Conservation (phyloP, 805 yeast species). For the Starmerella bombicola region DNA sequence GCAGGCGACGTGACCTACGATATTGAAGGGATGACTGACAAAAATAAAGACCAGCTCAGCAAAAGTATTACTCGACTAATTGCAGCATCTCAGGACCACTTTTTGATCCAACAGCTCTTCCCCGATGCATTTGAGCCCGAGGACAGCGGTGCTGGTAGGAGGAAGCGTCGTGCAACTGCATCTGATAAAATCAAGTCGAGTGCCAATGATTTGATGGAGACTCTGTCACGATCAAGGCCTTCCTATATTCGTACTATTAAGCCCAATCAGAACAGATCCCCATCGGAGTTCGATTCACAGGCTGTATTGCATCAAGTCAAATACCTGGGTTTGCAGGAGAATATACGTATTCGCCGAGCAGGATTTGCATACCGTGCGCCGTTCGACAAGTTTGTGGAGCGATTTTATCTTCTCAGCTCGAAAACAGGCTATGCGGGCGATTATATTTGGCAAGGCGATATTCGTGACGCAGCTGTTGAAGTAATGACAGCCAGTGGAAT, state of each 20-base stretch:
- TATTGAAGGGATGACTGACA: conserved; percentile 81
- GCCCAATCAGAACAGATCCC: conserved; percentile 87
- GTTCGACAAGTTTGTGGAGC: conserved; percentile 87
- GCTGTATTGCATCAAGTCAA: conserved; percentile 93
- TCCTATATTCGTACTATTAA: conserved; percentile 95
- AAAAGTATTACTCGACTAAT: conserved; percentile 75
- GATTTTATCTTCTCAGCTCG: conserved; percentile 78
- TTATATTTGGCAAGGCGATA: conserved; percentile 51
- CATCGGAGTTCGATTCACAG: conserved; percentile 73
- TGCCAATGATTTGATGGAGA: conserved; percentile 82
- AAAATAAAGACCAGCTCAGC: conserved; percentile 87
- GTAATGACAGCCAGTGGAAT: conserved; percentile 51
- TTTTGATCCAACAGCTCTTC: conserved; percentile 42
- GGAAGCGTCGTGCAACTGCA: conserved; percentile 87
- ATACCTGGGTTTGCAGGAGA: conserved; percentile 89
- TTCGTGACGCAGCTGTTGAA: conserved; percentile 41
- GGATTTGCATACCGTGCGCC: conserved; percentile 97
- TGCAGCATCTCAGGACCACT: conserved; percentile 55
- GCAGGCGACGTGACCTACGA: conserved; percentile 98
- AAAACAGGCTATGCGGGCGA: conserved; percentile 88
- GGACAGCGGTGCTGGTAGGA: conserved; percentile 36
- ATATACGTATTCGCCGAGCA: conserved; percentile 94
- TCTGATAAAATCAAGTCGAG: conserved; percentile 85
- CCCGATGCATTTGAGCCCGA: conserved; percentile 49
- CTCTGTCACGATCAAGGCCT: conserved; percentile 82